phyloP scores from a whole-genome alignment of 73 alveolate species.

The Paramecium octaurelia region DNA sequence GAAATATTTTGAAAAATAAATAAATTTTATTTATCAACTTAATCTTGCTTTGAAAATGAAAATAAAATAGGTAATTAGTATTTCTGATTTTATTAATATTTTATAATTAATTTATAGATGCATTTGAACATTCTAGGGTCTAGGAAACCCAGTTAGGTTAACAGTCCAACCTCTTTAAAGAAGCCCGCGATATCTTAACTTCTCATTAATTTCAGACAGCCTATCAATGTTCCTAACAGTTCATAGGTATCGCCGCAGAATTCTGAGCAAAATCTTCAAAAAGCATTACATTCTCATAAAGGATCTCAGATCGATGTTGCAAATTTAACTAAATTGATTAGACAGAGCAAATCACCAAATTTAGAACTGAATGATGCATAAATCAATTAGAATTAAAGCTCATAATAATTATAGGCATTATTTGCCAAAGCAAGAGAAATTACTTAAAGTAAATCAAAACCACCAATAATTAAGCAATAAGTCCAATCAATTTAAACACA shows the following conservation, averaged over 20 bases:
- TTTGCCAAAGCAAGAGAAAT: constrained; percentile 16
- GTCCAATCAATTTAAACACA: neutral
- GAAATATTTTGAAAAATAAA: no score
- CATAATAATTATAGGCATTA: constrained; percentile 7
- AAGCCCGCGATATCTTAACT: neutral
- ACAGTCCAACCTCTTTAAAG: neutral
- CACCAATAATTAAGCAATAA: neutral
- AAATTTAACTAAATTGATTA: neutral
- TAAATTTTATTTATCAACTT: no score
- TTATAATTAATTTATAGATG: neutral
- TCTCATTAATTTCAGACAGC: neutral
- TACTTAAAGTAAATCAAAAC: neutral
- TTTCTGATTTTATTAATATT: neutral
- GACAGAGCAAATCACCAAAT: neutral
- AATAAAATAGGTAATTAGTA: neutral
- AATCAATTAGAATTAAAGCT: neutral
- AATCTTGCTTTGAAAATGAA: neutral
- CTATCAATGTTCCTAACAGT: neutral
- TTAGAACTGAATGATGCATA: neutral
- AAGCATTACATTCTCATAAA: constrained; percentile 39
- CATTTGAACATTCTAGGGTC: neutral
- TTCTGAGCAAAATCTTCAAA: constrained; percentile 6
- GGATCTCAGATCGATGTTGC: constrained; percentile 9
- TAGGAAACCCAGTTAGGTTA: neutral
- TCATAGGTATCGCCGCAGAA: neutral